Conservation (phyloP, 2,329 filamentous ascomycete genomes). For the Coniosporium tulheliwenetii region DNA sequence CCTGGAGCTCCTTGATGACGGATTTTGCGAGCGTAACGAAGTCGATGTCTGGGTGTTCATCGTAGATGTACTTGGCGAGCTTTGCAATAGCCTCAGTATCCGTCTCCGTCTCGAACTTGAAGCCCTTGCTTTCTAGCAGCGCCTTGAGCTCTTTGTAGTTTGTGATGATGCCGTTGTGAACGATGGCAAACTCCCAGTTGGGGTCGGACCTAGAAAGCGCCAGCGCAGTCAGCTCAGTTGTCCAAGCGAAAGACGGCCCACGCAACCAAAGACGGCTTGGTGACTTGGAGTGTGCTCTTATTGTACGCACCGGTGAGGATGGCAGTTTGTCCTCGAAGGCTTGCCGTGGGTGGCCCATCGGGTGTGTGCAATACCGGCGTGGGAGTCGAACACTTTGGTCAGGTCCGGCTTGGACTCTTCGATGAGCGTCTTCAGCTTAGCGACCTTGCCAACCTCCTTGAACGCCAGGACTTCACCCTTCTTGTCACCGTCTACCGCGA, state of each 20-base stretch:
- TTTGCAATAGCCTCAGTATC: conserved; percentile 99
- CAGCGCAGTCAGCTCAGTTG: neutral
- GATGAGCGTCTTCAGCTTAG: conserved; percentile 87
- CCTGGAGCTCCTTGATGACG: conserved; percentile 95
- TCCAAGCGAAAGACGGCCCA: neutral
- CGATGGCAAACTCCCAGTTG: conserved; percentile 89
- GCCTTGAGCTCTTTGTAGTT: conserved; percentile 99
- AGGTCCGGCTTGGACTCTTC: conserved; percentile 69
- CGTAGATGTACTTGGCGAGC: conserved; percentile 94
- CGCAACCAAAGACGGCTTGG: neutral
- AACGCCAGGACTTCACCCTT: conserved; percentile 94
- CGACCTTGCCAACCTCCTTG: conserved; percentile 99
- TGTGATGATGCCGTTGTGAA: conserved; percentile 99
- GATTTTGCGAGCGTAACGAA: conserved; percentile 96
- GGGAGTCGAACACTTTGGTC: conserved; percentile 90
- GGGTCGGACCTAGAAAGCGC: conserved; percentile 59
- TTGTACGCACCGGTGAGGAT: conserved; percentile 75
- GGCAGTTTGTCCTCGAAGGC: conserved; percentile 89
- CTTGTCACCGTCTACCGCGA: conserved; percentile 95
- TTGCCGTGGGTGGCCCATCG: conserved; percentile 97
- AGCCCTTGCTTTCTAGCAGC: conserved; percentile 83
- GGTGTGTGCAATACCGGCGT: conserved; percentile 97
- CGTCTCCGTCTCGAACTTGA: conserved; percentile 97
- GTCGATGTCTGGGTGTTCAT: conserved; percentile 83
- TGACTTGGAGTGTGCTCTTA: neutral